Base-by-base conservation (phyloP, 129 eudicot species). In the Cynara cardunculus region DNA sequence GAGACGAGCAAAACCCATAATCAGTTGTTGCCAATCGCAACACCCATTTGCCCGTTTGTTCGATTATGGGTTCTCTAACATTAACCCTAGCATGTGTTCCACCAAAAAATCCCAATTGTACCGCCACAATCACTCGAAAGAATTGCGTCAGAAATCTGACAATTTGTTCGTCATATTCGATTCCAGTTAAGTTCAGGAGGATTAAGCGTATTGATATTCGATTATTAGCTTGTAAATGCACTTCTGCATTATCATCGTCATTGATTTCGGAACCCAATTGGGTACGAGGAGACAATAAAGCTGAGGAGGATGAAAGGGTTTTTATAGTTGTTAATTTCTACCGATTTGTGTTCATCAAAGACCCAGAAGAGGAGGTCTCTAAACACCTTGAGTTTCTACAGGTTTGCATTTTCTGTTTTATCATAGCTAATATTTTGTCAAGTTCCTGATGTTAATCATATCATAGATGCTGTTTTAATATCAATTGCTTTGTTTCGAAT, bases 291-390 rank as follows among this genome's bases (percentile, higher is more conserved):
- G 85, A 74, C 16, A 31, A 74, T 34, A 84, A 83, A 39, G 66
- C 7, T 30, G 81, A 69, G 18, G 86, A 84, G n/a, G 82, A 56
- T 61, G 72, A 77, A 74, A 85, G 62, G 65, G 93, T 77, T 61
- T 89, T 88, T 79, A 83, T 94, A 53, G 97, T 94, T 74, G 98
- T 94, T 21, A 94, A 94, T 81, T 94, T 91, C 77, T 94, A 94
- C 80, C 83, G 85, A 1, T 91, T 94, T 81, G 93, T 90, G 69
- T 87, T 76, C 46, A 86, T 94, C 21, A 2, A 85, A 78, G 71
- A 94, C 73, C 97, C 98, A 24, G 78, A 89, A 74, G 41, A 53
- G 39, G 97, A 91, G 80, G 90, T 94, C 75, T 56, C 91, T 19
- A 87, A 83, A 66, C 98, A 93, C 87, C 91, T 91, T 18, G 28